These are phyloP conservation scores for Monosporascus sp. DNA, from an alignment of 2,329 filamentous ascomycete genomes.

Conservation along the genomic window DNA sequence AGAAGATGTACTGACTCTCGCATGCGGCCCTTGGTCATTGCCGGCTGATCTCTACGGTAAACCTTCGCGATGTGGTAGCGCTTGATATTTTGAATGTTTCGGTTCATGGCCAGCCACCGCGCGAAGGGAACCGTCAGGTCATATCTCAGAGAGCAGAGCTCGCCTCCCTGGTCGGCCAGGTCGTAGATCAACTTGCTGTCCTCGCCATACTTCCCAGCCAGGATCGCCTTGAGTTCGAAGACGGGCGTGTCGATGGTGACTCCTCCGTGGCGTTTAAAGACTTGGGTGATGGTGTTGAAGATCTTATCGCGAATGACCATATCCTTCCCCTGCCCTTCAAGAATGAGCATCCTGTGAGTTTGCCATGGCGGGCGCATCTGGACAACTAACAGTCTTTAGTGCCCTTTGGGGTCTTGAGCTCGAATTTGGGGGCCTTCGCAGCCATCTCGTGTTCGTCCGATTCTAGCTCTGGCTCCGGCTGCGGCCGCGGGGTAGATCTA, in stretches of 20 bases:
- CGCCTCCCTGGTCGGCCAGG: conserved; percentile 75
- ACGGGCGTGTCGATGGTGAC: conserved; percentile 66
- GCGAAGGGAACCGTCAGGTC: conserved; percentile 76
- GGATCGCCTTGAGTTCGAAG: conserved; percentile 70
- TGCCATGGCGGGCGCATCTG: neutral
- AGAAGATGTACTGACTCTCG: conserved; percentile 40
- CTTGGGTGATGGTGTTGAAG: conserved; percentile 46
- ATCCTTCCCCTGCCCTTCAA: conserved; percentile 61
- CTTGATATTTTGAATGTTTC: conserved; percentile 62
- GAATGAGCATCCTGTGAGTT: conserved; percentile 11
- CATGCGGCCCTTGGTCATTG: conserved; percentile 72
- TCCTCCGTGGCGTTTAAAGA: conserved; percentile 59
- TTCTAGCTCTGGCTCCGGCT: neutral
- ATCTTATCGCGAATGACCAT: conserved; percentile 78
- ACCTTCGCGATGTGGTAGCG: conserved; percentile 77
- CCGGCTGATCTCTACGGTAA: conserved; percentile 72
- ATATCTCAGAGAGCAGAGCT: conserved; percentile 75
- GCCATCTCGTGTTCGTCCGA: conserved; percentile 23
- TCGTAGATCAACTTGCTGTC: conserved; percentile 65
- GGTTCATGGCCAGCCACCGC: conserved; percentile 73
- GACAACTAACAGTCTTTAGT: conserved; percentile 67
- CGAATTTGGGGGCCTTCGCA: conserved; percentile 47
- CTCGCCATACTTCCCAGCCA: conserved; percentile 52
- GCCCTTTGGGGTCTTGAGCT: conserved; percentile 85
- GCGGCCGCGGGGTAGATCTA: conserved; percentile 4